These are phyloP conservation scores for Litchi chinensis DNA, from an alignment of 345 rosid genomes.

Conservation along the genomic window DNA sequence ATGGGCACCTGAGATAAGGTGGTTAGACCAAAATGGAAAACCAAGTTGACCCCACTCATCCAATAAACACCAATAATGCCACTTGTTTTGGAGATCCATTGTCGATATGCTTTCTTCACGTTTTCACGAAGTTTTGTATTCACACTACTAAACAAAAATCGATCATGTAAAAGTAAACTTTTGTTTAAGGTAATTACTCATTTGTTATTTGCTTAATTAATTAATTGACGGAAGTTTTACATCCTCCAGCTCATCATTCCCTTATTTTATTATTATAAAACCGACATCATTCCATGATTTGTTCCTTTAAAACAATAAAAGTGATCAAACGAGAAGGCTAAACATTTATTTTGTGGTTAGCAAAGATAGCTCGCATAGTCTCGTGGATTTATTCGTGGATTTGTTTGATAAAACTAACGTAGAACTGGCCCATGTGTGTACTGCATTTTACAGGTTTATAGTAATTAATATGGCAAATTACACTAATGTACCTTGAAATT, in stretches of 20 bases:
- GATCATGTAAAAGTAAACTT: background rate
- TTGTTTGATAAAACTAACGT: too few relatives aligned
- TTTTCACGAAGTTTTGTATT: conserved; percentile 25
- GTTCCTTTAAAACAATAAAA: background rate
- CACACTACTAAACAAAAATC: background rate
- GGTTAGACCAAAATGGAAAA: background rate
- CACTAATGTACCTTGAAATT: too few relatives aligned
- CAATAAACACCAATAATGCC: background rate
- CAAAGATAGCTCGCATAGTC: background rate
- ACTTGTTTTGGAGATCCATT: conserved; percentile 23
- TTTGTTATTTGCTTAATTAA: conserved; percentile 31
- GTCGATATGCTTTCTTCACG: conserved; percentile 21
- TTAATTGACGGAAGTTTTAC: background rate
- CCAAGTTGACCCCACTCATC: conserved; percentile 1
- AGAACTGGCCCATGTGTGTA: too few relatives aligned
- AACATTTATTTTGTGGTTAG: background rate
- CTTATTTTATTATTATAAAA: conserved; percentile 4
- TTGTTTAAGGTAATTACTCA: background rate
- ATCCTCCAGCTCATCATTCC: conserved; percentile 28
- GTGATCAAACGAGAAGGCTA: background rate
- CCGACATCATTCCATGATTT: background rate
- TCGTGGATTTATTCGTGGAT: background rate
- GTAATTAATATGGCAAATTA: too few relatives aligned
- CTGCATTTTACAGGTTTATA: too few relatives aligned
- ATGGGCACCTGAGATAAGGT: background rate